phyloP scores from a whole-genome alignment of 768 basidiomycete genomes.

The Dendrothele bispora region DNA sequence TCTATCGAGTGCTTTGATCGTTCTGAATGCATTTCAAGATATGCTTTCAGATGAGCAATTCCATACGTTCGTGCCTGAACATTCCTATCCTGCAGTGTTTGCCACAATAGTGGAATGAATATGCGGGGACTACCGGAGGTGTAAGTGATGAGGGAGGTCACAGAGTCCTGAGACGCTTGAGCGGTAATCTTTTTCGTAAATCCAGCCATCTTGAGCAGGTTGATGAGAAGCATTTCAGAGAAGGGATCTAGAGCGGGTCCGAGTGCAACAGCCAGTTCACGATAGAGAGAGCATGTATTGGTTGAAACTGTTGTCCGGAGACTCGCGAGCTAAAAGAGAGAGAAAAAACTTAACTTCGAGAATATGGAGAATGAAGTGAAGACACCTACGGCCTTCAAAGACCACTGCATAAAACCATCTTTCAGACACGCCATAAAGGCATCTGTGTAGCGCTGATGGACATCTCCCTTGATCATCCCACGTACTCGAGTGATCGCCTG shows the following conservation, averaged over 20 bases:
- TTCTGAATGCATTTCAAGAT: slow-evolving; percentile 70
- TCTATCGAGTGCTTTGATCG: slow-evolving; percentile 70
- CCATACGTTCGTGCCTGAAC: slow-evolving; percentile 69
- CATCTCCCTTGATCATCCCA: slow-evolving; percentile 88
- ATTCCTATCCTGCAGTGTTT: slow-evolving; percentile 76
- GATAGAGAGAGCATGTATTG: slow-evolving; percentile 76
- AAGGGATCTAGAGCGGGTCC: slow-evolving; percentile 73
- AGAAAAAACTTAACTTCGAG: slow-evolving; percentile 8
- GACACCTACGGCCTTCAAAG: slow-evolving; percentile 75
- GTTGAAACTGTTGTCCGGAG: slow-evolving; percentile 87
- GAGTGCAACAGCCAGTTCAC: slow-evolving; percentile 69
- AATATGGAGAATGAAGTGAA: slow-evolving; percentile 1
- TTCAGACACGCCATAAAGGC: slow-evolving; percentile 75
- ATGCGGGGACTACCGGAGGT: slow-evolving; percentile 71
- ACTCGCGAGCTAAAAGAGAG: slow-evolving; percentile 70
- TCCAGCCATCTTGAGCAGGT: slow-evolving; percentile 81
- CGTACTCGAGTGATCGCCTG: slow-evolving; percentile 73
- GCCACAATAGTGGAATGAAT: slow-evolving; percentile 67
- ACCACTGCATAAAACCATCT: slow-evolving; percentile 76
- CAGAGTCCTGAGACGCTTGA: slow-evolving; percentile 77
- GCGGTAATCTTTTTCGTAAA: slow-evolving; percentile 93
- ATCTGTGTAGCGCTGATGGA: slow-evolving; percentile 70
- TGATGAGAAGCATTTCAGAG: slow-evolving; percentile 73
- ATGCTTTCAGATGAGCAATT: slow-evolving; percentile 70
- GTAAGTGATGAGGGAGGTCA: slow-evolving; percentile 65